A percentile compares a stretch with the other conserved stretches of the same genome.
These are phyloP conservation scores for Purshia tridentata DNA, from an alignment of 306 rosid genomes.

Conservation along the genomic window DNA sequence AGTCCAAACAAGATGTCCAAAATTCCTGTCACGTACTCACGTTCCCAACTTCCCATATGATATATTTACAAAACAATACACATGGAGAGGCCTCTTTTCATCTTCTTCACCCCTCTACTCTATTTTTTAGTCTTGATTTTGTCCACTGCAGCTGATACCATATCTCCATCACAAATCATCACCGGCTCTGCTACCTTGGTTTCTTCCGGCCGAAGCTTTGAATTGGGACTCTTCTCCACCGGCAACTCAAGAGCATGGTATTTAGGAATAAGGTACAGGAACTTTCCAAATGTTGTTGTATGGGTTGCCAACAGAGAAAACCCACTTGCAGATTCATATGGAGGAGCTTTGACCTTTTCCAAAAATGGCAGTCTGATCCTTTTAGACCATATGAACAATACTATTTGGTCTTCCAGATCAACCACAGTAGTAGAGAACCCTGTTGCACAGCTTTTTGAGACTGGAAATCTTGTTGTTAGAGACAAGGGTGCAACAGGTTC, in stretches of 20 bases:
- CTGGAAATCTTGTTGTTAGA: slow-evolving; percentile 39
- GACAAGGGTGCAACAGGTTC: background rate
- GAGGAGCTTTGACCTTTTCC: background rate
- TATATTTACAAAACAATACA: no score
- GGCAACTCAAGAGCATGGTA: slow-evolving; percentile 11
- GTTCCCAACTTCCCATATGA: no score
- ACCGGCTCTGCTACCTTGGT: background rate
- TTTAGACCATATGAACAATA: slow-evolving; percentile 4
- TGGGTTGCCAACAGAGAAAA: slow-evolving; percentile 34
- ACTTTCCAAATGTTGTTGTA: background rate
- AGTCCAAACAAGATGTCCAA: no score
- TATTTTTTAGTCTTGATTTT: background rate
- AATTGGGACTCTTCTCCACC: slow-evolving; percentile 21
- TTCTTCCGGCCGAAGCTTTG: slow-evolving; percentile 14
- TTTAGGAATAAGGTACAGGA: slow-evolving; percentile 29
- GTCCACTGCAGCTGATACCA: slow-evolving; percentile 7
- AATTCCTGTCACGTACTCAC: no score
- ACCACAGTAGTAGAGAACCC: slow-evolving; percentile 14
- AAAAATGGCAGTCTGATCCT: slow-evolving; percentile 6
- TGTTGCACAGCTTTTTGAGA: slow-evolving; percentile 31
- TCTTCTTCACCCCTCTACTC: background rate
- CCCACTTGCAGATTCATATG: background rate
- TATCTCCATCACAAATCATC: slow-evolving; percentile 1
- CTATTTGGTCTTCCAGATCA: slow-evolving; percentile 5
- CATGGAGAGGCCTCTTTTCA: background rate